phyloP scores from a whole-genome alignment of 768 basidiomycete genomes.

The Dacryopinax primogenitus region DNA sequence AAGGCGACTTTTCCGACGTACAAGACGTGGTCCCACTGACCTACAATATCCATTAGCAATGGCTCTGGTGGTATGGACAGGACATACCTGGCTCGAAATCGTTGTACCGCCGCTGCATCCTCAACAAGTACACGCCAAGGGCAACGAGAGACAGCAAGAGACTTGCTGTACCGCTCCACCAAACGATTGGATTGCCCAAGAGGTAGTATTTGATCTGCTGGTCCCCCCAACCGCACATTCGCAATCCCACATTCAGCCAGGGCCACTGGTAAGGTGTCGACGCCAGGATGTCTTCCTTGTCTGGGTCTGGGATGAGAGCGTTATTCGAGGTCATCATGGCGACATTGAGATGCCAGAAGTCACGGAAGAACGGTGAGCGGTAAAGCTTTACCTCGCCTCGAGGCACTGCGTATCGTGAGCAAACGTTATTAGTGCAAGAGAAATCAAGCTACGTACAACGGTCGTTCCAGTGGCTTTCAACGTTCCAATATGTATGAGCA shows the following conservation, averaged over 20 bases:
- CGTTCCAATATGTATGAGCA: slow-evolving; percentile 90
- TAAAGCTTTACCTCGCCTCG: slow-evolving; percentile 71
- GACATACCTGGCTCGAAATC: slow-evolving; percentile 79
- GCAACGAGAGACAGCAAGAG: slow-evolving; percentile 42
- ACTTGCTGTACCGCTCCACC: slow-evolving; percentile 70
- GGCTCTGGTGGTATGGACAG: slow-evolving; percentile 2
- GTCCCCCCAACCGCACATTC: slow-evolving; percentile 97
- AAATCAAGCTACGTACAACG: slow-evolving; percentile 47
- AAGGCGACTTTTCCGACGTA: slow-evolving; percentile 87
- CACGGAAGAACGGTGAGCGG: slow-evolving; percentile 80
- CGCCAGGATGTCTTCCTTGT: slow-evolving; percentile 96
- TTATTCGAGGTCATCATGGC: slow-evolving; percentile 99
- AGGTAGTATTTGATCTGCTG: slow-evolving; percentile 82
- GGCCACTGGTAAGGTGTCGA: slow-evolving; percentile 93
- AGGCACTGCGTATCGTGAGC: slow-evolving; percentile 69
- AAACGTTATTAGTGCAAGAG: slow-evolving; percentile 5
- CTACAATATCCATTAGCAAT: slow-evolving; percentile 26
- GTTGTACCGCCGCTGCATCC: slow-evolving; percentile 74
- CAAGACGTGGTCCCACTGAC: slow-evolving; percentile 88
- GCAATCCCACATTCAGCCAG: slow-evolving; percentile 69
- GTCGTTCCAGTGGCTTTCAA: slow-evolving; percentile 95
- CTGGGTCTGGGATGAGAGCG: slow-evolving; percentile 89
- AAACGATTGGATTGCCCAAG: slow-evolving; percentile 80
- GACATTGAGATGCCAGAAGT: slow-evolving; percentile 98
- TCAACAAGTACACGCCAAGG: slow-evolving; percentile 57